Conservation (phyloP, 495 filamentous ascomycete genomes). For the Talaromyces proteolyticus region DNA sequence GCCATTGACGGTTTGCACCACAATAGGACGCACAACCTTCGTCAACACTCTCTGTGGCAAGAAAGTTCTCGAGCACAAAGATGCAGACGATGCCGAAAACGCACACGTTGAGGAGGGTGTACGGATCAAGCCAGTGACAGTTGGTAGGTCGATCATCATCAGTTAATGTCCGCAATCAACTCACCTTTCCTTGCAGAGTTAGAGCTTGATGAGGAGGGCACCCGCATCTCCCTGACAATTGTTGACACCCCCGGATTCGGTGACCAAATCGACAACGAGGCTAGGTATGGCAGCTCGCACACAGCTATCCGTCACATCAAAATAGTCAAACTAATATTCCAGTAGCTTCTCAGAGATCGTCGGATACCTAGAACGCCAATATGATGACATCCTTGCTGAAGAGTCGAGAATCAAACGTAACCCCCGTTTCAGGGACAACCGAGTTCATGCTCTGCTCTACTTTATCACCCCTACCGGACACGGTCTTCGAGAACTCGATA, state of each 20-base stretch:
- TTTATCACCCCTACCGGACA: conserved; percentile 99
- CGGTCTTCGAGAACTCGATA: conserved; percentile 96
- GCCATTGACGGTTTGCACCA: conserved; percentile 21
- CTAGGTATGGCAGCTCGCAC: conserved; percentile 56
- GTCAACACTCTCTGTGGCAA: conserved; percentile 99
- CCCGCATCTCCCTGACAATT: conserved; percentile 94
- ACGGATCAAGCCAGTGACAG: conserved; percentile 95
- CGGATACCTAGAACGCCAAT: conserved; percentile 96
- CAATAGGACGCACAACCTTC: conserved; percentile 88
- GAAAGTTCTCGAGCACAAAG: conserved; percentile 80
- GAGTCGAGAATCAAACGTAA: conserved; percentile 99
- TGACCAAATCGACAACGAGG: conserved; percentile 99
- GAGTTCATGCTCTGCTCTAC: conserved; percentile 95
- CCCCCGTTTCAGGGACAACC: conserved; percentile 97
- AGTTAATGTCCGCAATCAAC: conserved; percentile 2
- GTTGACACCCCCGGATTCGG: conserved; percentile 98
- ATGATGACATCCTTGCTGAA: conserved; percentile 97
- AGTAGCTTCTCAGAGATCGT: conserved; percentile 91
- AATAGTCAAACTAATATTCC: conserved; percentile 24
- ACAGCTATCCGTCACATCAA: conserved; percentile 1
- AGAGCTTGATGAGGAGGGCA: conserved; percentile 96
- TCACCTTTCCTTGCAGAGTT: conserved; percentile 55
- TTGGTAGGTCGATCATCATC: conserved; percentile 57
- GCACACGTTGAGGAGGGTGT: conserved; percentile 96
- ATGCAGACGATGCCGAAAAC: conserved; percentile 78